Evolutionary conservation across 768 basidiomycete species (phyloP).

Genomic region (Inosperma sp.): DNA sequence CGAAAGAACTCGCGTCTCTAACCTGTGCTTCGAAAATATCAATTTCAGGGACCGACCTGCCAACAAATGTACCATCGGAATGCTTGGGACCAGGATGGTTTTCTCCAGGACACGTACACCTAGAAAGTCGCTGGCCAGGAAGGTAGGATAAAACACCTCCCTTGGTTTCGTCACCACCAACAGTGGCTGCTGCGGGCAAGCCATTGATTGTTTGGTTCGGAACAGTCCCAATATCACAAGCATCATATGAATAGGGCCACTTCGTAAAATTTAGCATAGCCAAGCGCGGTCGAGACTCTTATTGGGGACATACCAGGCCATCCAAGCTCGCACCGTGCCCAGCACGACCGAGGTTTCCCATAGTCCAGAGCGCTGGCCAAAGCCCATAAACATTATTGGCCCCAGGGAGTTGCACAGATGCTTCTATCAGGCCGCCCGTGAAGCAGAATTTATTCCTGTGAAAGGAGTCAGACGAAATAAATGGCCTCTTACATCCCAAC

Average conservation of each 20-base stretch:
- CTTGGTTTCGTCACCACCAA: conserved; percentile 49
- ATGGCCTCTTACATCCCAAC: conserved; percentile 13
- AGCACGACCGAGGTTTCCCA: conserved; percentile 65
- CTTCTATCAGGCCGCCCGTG: conserved; percentile 74
- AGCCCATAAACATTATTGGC: conserved; percentile 57
- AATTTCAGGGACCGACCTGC: conserved; percentile 83
- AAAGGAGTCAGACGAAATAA: conserved; percentile 9
- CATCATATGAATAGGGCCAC: conserved; percentile 83
- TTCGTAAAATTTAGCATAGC: conserved; percentile 19
- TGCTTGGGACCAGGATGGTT: conserved; percentile 80
- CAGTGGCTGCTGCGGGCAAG: conserved; percentile 55
- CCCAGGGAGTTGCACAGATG: conserved; percentile 60
- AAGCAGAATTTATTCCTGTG: conserved; percentile 86
- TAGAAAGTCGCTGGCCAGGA: conserved; percentile 76
- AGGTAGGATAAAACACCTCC: conserved; percentile 61
- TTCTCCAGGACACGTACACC: conserved; percentile 81
- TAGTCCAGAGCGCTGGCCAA: conserved; percentile 85
- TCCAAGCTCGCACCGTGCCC: conserved; percentile 84
- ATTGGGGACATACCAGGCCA: conserved; percentile 51
- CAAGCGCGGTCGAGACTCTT: background rate
- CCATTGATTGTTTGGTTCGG: conserved; percentile 77
- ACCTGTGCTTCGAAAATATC: conserved; percentile 85
- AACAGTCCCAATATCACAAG: conserved; percentile 81
- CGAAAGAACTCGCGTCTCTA: conserved; percentile 1
- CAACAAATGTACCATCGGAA: conserved; percentile 70